phyloP scores from a whole-genome alignment of 139 green algal genomes.

The Coelastrella sp. region DNA sequence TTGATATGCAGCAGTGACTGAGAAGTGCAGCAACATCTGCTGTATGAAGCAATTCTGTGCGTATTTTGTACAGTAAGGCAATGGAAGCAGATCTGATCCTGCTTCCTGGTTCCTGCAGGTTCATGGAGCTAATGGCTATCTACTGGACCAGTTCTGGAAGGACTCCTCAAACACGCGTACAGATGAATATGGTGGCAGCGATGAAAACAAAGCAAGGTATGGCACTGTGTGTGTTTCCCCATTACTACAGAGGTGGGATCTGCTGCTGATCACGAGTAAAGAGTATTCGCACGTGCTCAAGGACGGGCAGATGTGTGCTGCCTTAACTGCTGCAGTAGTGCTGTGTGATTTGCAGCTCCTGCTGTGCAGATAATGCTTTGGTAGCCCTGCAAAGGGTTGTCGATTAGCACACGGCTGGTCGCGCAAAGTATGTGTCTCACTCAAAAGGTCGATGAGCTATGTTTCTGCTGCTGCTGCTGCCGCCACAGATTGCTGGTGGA shows the following conservation, averaged over 20 bases:
- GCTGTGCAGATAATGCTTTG: too few species aligned
- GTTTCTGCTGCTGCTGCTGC: background rate
- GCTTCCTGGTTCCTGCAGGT: conserved; percentile 53
- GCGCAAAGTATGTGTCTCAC: background rate
- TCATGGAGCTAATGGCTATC: conserved; percentile 85
- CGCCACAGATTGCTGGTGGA: conserved; percentile 61
- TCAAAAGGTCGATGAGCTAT: background rate
- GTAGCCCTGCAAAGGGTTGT: too few species aligned
- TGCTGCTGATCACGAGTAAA: background rate
- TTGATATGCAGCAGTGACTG: too few species aligned
- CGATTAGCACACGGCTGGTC: background rate
- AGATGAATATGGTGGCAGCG: conserved; percentile 78
- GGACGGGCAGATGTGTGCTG: too few species aligned
- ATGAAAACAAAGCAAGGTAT: conserved; percentile 73
- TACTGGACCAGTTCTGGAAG: conserved; percentile 82
- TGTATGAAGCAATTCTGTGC: background rate
- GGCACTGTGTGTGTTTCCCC: background rate
- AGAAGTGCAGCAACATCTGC: too few species aligned
- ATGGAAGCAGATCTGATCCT: background rate
- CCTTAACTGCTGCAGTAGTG: too few species aligned
- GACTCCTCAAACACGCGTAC: conserved; percentile 71
- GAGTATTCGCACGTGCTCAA: too few species aligned
- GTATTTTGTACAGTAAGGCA: background rate
- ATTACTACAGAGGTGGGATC: background rate
- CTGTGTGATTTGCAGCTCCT: too few species aligned